Evolutionary conservation across 2,329 filamentous ascomycete genomes (phyloP).

Genomic region (Nigrospora sphaerica): DNA sequence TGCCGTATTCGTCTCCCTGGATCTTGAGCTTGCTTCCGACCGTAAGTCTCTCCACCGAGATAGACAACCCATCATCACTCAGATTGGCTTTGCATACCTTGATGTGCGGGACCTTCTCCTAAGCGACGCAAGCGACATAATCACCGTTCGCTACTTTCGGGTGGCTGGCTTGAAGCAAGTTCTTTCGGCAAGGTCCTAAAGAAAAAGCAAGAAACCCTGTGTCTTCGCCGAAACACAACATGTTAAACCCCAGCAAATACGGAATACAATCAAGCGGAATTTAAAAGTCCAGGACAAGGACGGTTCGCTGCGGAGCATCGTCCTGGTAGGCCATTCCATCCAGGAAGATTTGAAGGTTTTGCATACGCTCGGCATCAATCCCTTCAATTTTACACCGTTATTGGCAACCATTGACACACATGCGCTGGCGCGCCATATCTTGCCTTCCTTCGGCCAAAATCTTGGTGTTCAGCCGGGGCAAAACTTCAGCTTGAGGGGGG

Average conservation of each 20-base stretch:
- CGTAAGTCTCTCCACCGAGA: not conserved
- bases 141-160: not conserved
- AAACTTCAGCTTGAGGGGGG: not conserved
- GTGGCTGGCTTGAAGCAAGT: not conserved
- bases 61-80: not conserved
- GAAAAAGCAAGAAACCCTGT: not conserved
- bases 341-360: not conserved
- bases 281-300: not conserved
- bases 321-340: not conserved
- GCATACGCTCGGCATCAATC: not conserved
- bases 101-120: not conserved
- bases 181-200: not conserved
- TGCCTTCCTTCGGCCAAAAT: not conserved
- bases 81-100: not conserved
- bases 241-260: not conserved
- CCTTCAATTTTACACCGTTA: not conserved
- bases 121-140: not conserved
- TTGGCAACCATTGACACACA: not conserved
- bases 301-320: not conserved
- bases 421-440: not conserved
- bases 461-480: not conserved
- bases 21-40: slow-evolving; percentile 2
- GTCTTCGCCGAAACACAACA: not conserved
- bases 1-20: slow-evolving; percentile 4
- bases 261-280: not conserved